Percentiles rank a stretch among this genome's conserved stretches.
These are phyloP conservation scores for Pyracantha coccinea DNA, from an alignment of 331 rosid species.

Conservation along the genomic window DNA sequence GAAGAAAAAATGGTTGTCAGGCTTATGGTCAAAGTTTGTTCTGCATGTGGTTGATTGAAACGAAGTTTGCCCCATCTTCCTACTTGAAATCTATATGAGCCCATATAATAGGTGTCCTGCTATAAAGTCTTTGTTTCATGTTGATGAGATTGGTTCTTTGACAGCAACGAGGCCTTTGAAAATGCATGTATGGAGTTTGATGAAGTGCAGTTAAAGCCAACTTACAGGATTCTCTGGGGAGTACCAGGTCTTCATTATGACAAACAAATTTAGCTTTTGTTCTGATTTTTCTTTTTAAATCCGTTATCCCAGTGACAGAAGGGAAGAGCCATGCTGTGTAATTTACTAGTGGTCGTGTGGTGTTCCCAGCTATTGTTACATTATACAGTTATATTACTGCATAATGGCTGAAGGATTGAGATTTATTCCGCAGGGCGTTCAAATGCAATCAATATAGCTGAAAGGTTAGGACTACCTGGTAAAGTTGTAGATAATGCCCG, in stretches of 20 bases:
- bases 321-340: background rate
- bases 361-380: background rate
- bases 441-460: slow-evolving; percentile 85
- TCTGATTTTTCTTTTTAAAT: background rate
- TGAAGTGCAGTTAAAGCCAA: slow-evolving; percentile 91
- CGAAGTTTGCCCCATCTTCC: background rate
- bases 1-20: background rate
- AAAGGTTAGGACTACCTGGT: slow-evolving; percentile 79
- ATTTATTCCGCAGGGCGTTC: slow-evolving; percentile 65
- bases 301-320: background rate
- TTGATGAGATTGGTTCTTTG: slow-evolving; percentile 20
- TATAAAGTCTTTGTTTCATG: slow-evolving; percentile 17
- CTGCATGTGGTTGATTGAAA: background rate
- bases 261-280: background rate
- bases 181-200: slow-evolving; percentile 98
- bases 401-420: background rate
- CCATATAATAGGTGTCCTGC: background rate
- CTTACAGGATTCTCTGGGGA: slow-evolving; percentile 93
- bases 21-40: background rate
- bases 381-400: background rate
- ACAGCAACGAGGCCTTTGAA: slow-evolving; percentile 80
- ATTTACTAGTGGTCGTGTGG: background rate
- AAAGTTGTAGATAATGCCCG: slow-evolving; percentile 63
- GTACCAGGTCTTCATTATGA: slow-evolving; percentile 61
- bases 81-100: background rate